These are phyloP conservation scores for Physcomitrium patens DNA, from an alignment of 225 moss, liverwort and hornwort genomes.

Conservation along the genomic window DNA sequence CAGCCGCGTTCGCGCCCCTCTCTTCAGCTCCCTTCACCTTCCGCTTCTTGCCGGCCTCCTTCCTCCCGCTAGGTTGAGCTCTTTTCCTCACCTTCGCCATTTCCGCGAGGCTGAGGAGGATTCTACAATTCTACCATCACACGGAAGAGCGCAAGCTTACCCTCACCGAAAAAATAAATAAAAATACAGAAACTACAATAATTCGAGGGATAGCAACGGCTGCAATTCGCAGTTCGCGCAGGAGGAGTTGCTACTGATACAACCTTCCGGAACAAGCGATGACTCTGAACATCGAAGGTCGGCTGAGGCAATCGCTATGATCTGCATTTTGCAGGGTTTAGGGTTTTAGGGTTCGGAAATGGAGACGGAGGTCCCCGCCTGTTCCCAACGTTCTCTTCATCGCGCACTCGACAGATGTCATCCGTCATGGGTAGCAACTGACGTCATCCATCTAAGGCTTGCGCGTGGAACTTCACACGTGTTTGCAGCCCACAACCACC, in stretches of 20 bases:
- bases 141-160: background rate
- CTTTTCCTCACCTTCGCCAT: constrained; percentile 65
- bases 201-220: too few species aligned
- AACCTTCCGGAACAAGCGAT: too few species aligned
- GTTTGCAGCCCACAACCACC: too few species aligned
- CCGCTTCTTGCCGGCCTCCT: constrained; percentile 36
- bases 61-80: constrained; percentile 39
- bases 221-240: background rate
- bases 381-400: too few species aligned
- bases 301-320: background rate
- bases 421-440: too few species aligned
- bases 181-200: too few species aligned
- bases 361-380: background rate
- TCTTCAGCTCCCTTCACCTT: constrained; percentile 15
- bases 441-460: too few species aligned
- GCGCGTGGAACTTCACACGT: too few species aligned
- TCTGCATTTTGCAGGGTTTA: constrained; percentile 25
- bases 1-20: constrained; percentile 16
- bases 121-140: constrained; percentile 31
- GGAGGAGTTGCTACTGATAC: too few species aligned
- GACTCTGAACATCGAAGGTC: background rate
- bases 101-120: background rate
- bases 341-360: constrained; percentile 32
- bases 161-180: background rate
- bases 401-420: too few species aligned